Evolutionary conservation across 140 eudicot species (phyloP).

Genomic region (Bidens hawaiensis): DNA sequence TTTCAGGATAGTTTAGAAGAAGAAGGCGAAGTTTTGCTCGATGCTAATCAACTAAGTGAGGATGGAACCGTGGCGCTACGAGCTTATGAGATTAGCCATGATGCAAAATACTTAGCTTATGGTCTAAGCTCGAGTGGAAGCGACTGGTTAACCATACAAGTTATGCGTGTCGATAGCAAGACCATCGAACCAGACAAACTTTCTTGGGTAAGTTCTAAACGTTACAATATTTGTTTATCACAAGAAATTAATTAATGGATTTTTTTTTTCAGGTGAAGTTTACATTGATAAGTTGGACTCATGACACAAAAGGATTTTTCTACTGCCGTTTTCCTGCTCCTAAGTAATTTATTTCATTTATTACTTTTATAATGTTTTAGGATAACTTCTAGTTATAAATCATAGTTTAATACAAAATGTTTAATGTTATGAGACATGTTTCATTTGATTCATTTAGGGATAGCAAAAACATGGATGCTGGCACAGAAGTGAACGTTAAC

Average conservation of each 20-base stretch:
- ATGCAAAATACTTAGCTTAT: constrained; percentile 83
- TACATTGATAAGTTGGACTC: constrained; percentile 74
- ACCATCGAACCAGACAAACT: constrained; percentile 50
- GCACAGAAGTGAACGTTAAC: constrained; percentile 75
- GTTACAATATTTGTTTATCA: neutral
- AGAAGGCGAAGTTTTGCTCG: constrained; percentile 73
- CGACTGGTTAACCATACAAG: constrained; percentile 90
- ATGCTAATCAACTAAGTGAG: constrained; percentile 74
- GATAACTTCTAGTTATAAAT: neutral
- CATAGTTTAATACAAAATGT: neutral
- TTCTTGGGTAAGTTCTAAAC: constrained; percentile 53
- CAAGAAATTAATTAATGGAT: too few relatives aligned
- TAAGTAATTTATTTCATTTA: constrained; percentile 46
- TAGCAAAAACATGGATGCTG: constrained; percentile 65
- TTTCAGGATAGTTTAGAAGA: constrained; percentile 77
- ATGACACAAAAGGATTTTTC: constrained; percentile 90
- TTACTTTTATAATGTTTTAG: neutral
- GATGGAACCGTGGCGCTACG: constrained; percentile 86
- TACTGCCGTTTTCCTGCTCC: constrained; percentile 91
- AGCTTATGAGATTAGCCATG: constrained; percentile 61
- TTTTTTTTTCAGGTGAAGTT: constrained; percentile 65
- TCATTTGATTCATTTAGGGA: constrained; percentile 38
- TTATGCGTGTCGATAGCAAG: constrained; percentile 55
- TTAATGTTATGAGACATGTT: neutral
- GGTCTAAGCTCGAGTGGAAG: constrained; percentile 88